These are phyloP conservation scores for Quillaja saponaria DNA, from an alignment of 306 rosid genomes.

Conservation along the genomic window DNA sequence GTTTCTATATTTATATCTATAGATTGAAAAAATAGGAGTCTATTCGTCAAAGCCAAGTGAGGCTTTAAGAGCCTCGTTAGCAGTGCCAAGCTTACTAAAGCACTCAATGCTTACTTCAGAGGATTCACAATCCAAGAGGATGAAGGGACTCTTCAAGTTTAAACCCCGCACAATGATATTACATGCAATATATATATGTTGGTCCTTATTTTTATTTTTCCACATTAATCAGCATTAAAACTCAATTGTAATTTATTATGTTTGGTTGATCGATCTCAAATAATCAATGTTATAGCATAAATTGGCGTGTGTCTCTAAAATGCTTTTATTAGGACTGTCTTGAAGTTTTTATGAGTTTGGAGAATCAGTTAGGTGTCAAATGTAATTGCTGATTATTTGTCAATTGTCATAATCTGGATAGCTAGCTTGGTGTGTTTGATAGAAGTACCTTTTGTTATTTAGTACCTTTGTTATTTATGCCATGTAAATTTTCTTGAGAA, in stretches of 20 bases:
- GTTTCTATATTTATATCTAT: no score
- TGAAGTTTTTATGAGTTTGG: no score
- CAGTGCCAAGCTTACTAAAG: conserved; percentile 28
- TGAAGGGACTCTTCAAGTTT: conserved; percentile 94
- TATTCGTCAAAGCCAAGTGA: no score
- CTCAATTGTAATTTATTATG: neutral
- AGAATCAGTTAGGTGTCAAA: neutral
- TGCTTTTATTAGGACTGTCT: no score
- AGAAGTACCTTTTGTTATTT: no score
- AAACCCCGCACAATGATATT: conserved; percentile 78
- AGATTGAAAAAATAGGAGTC: no score
- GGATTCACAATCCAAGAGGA: conserved; percentile 35
- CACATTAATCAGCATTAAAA: neutral
- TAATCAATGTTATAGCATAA: no score
- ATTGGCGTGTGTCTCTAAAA: no score
- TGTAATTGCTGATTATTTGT: conserved; percentile 14
- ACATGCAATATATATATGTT: neutral
- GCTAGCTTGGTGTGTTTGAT: neutral
- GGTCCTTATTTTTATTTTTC: neutral
- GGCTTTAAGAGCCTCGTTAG: conserved; percentile 42
- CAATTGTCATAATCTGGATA: neutral
- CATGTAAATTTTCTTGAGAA: neutral
- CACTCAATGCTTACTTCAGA: conserved; percentile 21
- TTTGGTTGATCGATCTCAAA: no score
- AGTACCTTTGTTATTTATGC: neutral